phyloP scores from a whole-genome alignment of 345 rosid genomes.

The Pugionium dolabratum region DNA sequence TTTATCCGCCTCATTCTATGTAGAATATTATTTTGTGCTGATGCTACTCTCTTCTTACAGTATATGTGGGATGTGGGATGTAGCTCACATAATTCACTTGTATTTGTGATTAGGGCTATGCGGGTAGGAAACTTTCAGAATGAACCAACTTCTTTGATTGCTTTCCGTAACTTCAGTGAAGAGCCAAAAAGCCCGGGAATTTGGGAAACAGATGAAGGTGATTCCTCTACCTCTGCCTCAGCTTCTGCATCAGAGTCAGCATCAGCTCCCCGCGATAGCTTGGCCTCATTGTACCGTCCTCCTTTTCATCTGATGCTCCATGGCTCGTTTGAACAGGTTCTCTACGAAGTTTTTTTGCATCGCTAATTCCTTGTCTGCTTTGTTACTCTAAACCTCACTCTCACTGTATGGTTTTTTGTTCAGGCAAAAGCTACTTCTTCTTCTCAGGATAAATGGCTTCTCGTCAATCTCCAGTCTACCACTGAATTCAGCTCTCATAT shows the following conservation, averaged over 20 bases:
- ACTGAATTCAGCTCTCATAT: constrained; percentile 95
- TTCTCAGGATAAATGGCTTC: constrained; percentile 88
- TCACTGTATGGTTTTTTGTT: constrained; percentile 22
- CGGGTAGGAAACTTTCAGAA: constrained; percentile 52
- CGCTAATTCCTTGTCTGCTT: background rate
- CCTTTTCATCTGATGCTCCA: constrained; percentile 83
- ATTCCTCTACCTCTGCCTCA: constrained; percentile 40
- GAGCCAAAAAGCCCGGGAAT: constrained; percentile 85
- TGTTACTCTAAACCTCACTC: constrained; percentile 14
- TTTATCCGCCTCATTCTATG: background rate
- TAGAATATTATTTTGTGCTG: constrained; percentile 6
- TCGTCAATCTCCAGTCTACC: constrained; percentile 88
- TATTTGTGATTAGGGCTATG: constrained; percentile 48
- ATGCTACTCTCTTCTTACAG: constrained; percentile 8
- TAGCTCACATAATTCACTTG: constrained; percentile 24
- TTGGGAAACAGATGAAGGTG: constrained; percentile 55
- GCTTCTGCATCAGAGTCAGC: constrained; percentile 36
- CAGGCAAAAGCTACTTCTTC: constrained; percentile 85
- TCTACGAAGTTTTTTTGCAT: constrained; percentile 4
- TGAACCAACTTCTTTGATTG: constrained; percentile 65
- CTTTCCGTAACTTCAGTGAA: constrained; percentile 87
- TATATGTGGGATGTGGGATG: background rate
- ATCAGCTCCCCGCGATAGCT: constrained; percentile 68
- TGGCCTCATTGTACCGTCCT: constrained; percentile 93
- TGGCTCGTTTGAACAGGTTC: constrained; percentile 92